These are phyloP conservation scores for Metroxylon sagu DNA, from an alignment of 176 grass and related monocot species.

Conservation along the genomic window DNA sequence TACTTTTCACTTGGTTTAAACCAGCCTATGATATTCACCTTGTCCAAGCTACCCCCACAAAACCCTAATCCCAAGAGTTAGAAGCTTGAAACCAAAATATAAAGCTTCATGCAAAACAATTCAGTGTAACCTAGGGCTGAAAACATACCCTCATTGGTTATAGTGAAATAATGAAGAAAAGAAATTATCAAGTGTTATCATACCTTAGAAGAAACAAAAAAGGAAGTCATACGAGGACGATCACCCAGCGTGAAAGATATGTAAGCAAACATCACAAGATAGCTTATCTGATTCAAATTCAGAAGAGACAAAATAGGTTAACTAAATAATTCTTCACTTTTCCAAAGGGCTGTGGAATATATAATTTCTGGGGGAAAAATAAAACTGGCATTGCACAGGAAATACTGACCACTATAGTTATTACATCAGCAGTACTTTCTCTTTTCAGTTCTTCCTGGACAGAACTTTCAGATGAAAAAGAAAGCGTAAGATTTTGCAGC, in stretches of 20 bases:
- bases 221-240: slow-evolving; percentile 39
- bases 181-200: background rate
- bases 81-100: too few relatives aligned
- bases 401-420: slow-evolving; percentile 76
- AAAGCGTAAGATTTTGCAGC: slow-evolving; percentile 67
- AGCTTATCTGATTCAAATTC: slow-evolving; percentile 77
- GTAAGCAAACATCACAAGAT: slow-evolving; percentile 97
- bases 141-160: too few relatives aligned
- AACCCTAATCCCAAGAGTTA: too few relatives aligned
- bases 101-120: too few relatives aligned
- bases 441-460: slow-evolving; percentile 84
- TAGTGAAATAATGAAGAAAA: slow-evolving; percentile 4
- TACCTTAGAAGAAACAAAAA: slow-evolving; percentile 97
- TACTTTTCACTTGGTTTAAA: too few relatives aligned
- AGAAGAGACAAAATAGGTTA: slow-evolving; percentile 20
- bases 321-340: background rate
- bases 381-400: slow-evolving; percentile 1
- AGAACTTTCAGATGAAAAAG: slow-evolving; percentile 97
- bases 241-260: slow-evolving; percentile 91
- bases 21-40: too few relatives aligned
- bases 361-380: too few relatives aligned
- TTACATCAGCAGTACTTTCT: slow-evolving; percentile 87
- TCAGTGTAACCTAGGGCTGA: too few relatives aligned
- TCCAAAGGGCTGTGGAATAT: too few relatives aligned
- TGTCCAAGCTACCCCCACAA: too few relatives aligned